Conservation (phyloP, 257 asterid species). For the Rhazya stricta region DNA sequence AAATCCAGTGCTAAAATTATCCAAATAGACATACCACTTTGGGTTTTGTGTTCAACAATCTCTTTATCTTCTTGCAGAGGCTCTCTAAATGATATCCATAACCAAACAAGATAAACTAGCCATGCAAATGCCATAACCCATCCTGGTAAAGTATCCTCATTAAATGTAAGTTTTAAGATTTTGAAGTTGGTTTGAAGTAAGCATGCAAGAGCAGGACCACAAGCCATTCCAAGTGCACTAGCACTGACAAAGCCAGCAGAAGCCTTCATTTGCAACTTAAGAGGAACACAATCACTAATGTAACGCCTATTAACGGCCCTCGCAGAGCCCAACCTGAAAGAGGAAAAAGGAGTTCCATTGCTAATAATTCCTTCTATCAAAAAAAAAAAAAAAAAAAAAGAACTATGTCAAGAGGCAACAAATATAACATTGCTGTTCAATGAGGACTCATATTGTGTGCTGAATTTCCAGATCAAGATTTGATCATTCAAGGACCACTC, state of each 20-base stretch:
- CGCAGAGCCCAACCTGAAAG: slow-evolving; percentile 63
- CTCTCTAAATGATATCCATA: slow-evolving; percentile 46
- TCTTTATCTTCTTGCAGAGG: slow-evolving; percentile 25
- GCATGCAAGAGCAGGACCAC: slow-evolving; percentile 60
- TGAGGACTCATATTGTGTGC: not conserved
- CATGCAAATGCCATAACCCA: slow-evolving; percentile 70
- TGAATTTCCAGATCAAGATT: not conserved
- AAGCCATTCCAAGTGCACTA: slow-evolving; percentile 77
- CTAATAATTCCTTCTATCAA: slow-evolving; percentile 3
- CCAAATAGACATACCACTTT: slow-evolving; percentile 26
- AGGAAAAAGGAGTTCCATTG: slow-evolving; percentile 2
- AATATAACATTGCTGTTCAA: no score
- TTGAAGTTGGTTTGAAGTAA: slow-evolving; percentile 43
- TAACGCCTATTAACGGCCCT: slow-evolving; percentile 67
- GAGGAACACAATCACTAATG: slow-evolving; percentile 62
- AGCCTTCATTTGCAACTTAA: slow-evolving; percentile 54
- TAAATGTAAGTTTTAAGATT: slow-evolving; percentile 47
- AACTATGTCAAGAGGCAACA: not conserved
- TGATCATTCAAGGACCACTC: not conserved
- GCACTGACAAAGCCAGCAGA: slow-evolving; percentile 71
- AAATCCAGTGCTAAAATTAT: not conserved
- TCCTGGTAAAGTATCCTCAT: slow-evolving; percentile 56
- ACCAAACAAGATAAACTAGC: slow-evolving; percentile 54
- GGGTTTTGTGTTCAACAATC: slow-evolving; percentile 11
- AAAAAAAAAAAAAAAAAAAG: not conserved